Evolutionary conservation across 2,329 filamentous ascomycete genomes (phyloP), one percentile per base, ranked within the genome.

Genomic region (Ciborinia camelliae): DNA sequence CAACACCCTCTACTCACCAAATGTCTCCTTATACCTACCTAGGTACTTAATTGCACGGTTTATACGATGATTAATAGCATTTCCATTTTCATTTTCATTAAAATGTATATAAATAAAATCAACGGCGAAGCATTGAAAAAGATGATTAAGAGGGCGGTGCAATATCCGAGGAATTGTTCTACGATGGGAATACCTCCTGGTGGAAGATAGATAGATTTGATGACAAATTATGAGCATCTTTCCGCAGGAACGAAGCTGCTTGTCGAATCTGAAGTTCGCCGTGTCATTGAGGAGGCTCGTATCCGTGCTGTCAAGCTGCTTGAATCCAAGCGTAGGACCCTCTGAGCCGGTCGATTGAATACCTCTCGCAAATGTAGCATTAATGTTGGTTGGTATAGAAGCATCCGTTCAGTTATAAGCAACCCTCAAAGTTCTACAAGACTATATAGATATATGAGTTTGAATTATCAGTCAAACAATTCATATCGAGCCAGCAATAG

Each of bases 201-300:
- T n/a, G n/a, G n/a, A n/a, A n/a, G n/a, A n/a, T n/a, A n/a, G n/a
- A n/a, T 99, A 68, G 94, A 98, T 74, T 89, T 97, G 67, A 83
- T 86, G 32, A 87, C 86, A 69, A 88, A 92, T 70, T 96, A 97
- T 79, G 84, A 90, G 51, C 83, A 86, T 61, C 84, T 99, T 26
- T 97, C 92, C 62, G 88, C 90, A 1, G 88, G 92, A 74, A 98
- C 95, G 20, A 92, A 93, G 76, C 84, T 91, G 68, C 81, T 90
- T 67, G 96, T 99, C 63, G 95, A 99, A 76, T 79, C 82, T 28
- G 95, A 99, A 80, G 93, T 98, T 15, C 90, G 93, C 65, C 86
- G 89, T 54, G 83, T 95, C 18, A 84, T 98, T 51, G 90, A 92
- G 72, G 93, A 95, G 73, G 90, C 90, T 20, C 89, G 92, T 67